These are phyloP conservation scores for Quercus bicolor DNA, from an alignment of 306 rosid genomes.

Conservation along the genomic window DNA sequence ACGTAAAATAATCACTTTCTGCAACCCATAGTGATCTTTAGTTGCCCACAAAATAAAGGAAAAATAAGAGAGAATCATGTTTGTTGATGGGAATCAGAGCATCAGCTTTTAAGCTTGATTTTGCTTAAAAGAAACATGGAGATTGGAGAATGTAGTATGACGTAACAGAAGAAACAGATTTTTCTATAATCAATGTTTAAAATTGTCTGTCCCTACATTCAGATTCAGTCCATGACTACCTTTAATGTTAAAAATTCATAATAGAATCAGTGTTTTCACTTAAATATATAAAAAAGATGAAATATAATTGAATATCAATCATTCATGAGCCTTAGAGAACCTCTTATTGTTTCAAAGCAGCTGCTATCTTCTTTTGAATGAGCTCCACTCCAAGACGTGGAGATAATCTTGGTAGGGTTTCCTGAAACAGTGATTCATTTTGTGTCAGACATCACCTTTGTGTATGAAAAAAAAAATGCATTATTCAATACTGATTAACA, in stretches of 20 bases:
- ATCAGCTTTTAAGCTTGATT: not conserved
- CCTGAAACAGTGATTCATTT: conserved; percentile 43
- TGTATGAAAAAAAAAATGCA: not conserved
- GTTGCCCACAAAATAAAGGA: not conserved
- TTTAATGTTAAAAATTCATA: not conserved
- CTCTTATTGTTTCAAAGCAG: conserved; percentile 50
- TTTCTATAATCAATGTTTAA: not conserved
- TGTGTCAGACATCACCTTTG: conserved; percentile 16
- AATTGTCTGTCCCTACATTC: not conserved
- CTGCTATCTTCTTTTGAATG: conserved; percentile 76
- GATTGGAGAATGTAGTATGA: not conserved
- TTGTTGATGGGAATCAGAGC: not conserved
- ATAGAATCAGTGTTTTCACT: not conserved
- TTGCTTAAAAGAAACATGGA: not conserved
- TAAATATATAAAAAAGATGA: not conserved
- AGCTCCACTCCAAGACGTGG: conserved; percentile 91
- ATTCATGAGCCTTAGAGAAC: not conserved
- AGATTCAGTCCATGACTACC: not conserved
- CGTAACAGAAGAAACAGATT: not conserved
- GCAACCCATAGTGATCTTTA: not conserved
- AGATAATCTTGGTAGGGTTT: conserved; percentile 68
- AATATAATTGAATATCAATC: not conserved
- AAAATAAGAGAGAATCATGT: not conserved
- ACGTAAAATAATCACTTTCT: not conserved
- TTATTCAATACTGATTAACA: not conserved